Evolutionary conservation across 345 rosid genomes (phyloP).

Genomic region (Excoecaria cochinchinensis): DNA sequence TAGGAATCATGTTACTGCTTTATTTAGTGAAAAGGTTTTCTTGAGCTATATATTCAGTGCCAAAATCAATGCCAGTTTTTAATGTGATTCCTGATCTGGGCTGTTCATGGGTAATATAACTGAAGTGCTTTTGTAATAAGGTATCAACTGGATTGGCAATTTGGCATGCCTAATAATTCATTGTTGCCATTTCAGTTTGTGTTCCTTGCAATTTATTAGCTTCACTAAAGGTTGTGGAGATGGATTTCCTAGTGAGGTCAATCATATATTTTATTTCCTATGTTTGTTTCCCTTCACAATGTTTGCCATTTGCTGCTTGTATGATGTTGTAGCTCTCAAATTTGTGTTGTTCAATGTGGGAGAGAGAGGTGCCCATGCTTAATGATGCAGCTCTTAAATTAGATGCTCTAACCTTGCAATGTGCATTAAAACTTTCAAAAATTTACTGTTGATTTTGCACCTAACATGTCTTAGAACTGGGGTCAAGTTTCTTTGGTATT

Average conservation of each 20-base stretch:
- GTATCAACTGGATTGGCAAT: background rate
- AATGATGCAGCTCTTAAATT: background rate
- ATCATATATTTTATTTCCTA: background rate
- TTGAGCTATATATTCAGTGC: background rate
- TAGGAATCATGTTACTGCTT: background rate
- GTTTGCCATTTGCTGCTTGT: background rate
- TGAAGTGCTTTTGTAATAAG: background rate
- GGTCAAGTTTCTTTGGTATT: background rate
- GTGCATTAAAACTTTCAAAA: background rate
- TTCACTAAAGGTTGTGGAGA: background rate
- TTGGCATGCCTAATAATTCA: background rate
- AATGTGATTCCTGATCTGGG: background rate
- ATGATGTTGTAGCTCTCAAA: background rate
- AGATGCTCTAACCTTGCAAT: background rate
- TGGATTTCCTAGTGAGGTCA: background rate
- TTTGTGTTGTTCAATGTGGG: background rate
- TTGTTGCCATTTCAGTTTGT: background rate
- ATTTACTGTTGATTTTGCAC: background rate
- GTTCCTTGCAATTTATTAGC: background rate
- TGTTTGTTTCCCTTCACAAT: background rate
- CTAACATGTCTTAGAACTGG: background rate
- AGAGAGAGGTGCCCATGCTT: too few relatives aligned
- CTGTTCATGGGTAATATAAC: background rate
- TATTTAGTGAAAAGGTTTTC: background rate
- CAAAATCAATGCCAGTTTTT: background rate